These are phyloP conservation scores for Sporisorium iseilematis-ciliati DNA, from an alignment of 1,284 basidiomycete species.

Conservation along the genomic window DNA sequence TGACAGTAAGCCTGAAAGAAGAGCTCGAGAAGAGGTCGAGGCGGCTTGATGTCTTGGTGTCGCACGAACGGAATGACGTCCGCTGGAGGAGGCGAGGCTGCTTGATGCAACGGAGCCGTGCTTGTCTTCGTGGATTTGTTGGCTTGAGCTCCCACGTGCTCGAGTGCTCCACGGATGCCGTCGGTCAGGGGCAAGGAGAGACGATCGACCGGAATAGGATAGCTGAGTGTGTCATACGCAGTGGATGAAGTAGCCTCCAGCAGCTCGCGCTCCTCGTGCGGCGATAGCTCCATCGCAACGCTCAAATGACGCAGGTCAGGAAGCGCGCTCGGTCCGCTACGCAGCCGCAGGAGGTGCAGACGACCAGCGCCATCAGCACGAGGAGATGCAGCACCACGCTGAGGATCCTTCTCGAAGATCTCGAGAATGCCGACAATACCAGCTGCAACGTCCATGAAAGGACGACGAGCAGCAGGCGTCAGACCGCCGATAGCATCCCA, in stretches of 20 bases:
- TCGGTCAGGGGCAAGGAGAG: constrained; percentile 28
- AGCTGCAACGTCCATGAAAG: constrained; percentile 46
- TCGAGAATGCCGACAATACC: constrained; percentile 42
- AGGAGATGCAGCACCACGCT: background rate
- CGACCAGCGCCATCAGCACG: constrained; percentile 7
- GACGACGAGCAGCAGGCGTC: constrained; percentile 22
- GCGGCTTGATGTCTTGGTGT: constrained; percentile 36
- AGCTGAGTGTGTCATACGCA: constrained; percentile 37
- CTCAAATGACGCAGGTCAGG: constrained; percentile 37
- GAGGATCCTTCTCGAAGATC: constrained; percentile 2
- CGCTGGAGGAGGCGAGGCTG: constrained; percentile 4
- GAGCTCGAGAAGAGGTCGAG: constrained; percentile 18
- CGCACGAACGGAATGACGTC: constrained; percentile 28
- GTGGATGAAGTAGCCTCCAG: constrained; percentile 18
- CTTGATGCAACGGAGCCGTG: background rate
- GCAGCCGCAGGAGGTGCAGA: constrained; percentile 37
- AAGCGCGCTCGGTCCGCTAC: background rate
- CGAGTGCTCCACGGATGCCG: constrained; percentile 12
- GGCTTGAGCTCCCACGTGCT: background rate
- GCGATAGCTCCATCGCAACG: constrained; percentile 30
- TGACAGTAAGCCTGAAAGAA: constrained; percentile 30
- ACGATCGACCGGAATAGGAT: constrained; percentile 43
- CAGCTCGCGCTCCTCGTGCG: constrained; percentile 23
- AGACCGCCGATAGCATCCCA: constrained; percentile 44
- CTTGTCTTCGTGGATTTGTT: background rate